These are phyloP conservation scores for Hymenoscyphus repandus DNA, from an alignment of 2,329 filamentous ascomycete species.

Conservation along the genomic window DNA sequence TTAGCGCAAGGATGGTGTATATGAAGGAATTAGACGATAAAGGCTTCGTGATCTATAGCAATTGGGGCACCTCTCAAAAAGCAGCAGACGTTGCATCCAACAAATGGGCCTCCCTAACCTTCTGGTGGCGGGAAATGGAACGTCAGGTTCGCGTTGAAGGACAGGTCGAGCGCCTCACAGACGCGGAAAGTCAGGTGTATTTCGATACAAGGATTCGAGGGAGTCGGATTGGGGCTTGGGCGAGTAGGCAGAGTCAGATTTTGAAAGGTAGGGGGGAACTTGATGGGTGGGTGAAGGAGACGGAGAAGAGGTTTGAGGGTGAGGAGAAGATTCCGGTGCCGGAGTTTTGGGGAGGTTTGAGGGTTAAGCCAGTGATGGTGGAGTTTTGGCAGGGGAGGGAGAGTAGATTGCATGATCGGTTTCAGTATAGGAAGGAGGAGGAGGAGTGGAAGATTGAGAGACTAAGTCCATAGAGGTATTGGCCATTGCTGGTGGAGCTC, in stretches of 20 bases:
- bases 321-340: conserved; percentile 81
- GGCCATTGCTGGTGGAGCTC: too few relatives aligned
- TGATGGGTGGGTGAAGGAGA: conserved; percentile 71
- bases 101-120: conserved; percentile 74
- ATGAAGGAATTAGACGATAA: conserved; percentile 82
- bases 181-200: conserved; percentile 67
- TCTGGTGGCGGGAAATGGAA: conserved; percentile 85
- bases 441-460: conserved; percentile 64
- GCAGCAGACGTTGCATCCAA: conserved; percentile 67
- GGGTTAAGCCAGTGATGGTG: conserved; percentile 76
- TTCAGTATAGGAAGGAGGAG: conserved; percentile 66
- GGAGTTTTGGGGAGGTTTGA: conserved; percentile 88
- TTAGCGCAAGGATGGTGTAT: conserved; percentile 84
- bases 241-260: conserved; percentile 80
- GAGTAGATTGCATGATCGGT: conserved; percentile 89
- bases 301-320: conserved; percentile 69
- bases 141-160: conserved; percentile 91
- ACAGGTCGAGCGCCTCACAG: conserved; percentile 56
- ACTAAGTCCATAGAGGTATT: conserved; percentile 58
- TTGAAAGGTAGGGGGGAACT: conserved; percentile 67
- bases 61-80: conserved; percentile 75
- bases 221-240: conserved; percentile 86
- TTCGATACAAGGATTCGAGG: conserved; percentile 69
- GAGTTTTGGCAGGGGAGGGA: conserved; percentile 97
- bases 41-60: conserved; percentile 91